Base-by-base conservation (phyloP, 2,329 filamentous ascomycete genomes). In the Colletotrichum theobromicola region DNA sequence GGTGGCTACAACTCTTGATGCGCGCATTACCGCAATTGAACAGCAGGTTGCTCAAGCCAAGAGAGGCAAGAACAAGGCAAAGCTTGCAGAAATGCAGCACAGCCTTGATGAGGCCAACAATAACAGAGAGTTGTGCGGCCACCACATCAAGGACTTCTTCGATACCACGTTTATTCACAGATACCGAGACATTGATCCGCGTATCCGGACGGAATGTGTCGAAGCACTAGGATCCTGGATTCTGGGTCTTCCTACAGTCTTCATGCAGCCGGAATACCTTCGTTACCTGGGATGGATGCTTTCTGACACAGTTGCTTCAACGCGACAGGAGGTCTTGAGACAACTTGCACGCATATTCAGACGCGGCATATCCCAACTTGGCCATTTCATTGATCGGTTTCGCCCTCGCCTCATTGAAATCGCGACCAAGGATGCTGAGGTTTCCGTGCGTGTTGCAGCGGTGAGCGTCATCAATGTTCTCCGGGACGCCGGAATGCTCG, bases 231-330 rank as follows among this genome's bases (percentile, higher is more conserved):
- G 96, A 32, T 90, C 92, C 53, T 99, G 97, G 97, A 97, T 98
- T 78, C 90, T 93, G 81, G 91, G 91, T 13, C 91, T 98, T 66
- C 95, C 96, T 3, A 95, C 95, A 61, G 90, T 94, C 60, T 99
- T 98, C 84, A 95, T 98, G 83, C 94, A 98, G 77, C 95, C 95
- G 2, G 90, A 93, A 78, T 98, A 98, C 84, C 87, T 99, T 65
- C 93, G 97, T 75, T 99, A 99, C 80, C 88, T 99, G 7, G 97
- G 97, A 67, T 99, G 97, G 97, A 93, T 98, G 80, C 88, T 99
- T 34, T 98, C 96, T 6, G 97, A 99, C 81, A 90, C 92, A 5
- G 89, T 93, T 75, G 88, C 93, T 1, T 86, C 92, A 10, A 96
- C 95, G 26, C 91, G 97, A 68, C 90, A 93, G n/a, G 95, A 98